Evolutionary conservation across 1,284 basidiomycete species (phyloP).

Genomic region (Pseudozyma sp.): DNA sequence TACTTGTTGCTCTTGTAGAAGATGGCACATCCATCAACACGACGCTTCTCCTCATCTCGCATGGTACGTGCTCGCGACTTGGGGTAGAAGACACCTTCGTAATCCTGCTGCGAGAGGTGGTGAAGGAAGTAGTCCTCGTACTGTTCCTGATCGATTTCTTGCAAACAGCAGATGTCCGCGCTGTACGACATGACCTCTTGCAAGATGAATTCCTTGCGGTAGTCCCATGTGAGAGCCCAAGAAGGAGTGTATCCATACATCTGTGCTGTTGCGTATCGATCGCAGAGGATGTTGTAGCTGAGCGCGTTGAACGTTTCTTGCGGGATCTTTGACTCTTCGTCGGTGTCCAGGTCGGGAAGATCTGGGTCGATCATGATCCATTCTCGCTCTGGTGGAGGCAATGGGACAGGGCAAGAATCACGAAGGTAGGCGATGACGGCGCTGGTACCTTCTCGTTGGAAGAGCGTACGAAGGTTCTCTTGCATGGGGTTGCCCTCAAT

Average conservation of each 20-base stretch:
- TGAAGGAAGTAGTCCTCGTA: constrained; percentile 93
- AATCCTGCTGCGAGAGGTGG: constrained; percentile 80
- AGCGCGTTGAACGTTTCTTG: constrained; percentile 80
- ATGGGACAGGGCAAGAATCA: constrained; percentile 84
- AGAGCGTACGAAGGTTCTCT: constrained; percentile 78
- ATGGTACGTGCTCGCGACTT: constrained; percentile 94
- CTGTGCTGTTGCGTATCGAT: constrained; percentile 86
- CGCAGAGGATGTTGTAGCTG: constrained; percentile 95
- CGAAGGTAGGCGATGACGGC: constrained; percentile 88
- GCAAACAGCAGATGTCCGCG: constrained; percentile 89
- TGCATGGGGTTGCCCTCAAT: constrained; percentile 96
- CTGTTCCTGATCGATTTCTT: constrained; percentile 91
- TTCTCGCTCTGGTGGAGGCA: constrained; percentile 83
- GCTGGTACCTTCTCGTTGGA: constrained; percentile 92
- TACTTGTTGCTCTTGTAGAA: constrained; percentile 92
- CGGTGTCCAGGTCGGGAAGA: constrained; percentile 72
- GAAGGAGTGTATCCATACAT: constrained; percentile 96
- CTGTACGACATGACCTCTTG: constrained; percentile 85
- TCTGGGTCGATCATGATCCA: constrained; percentile 83
- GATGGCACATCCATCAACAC: constrained; percentile 95
- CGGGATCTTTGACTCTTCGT: constrained; percentile 55
- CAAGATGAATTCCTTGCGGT: constrained; percentile 89
- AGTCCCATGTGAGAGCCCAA: constrained; percentile 96
- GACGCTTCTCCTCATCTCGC: constrained; percentile 84
- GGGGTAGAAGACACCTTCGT: constrained; percentile 93